A percentile compares a stretch with the other conserved stretches of the same genome.
These are phyloP conservation scores for Euphrasia confusa DNA, from an alignment of 257 asterid species.

Conservation along the genomic window DNA sequence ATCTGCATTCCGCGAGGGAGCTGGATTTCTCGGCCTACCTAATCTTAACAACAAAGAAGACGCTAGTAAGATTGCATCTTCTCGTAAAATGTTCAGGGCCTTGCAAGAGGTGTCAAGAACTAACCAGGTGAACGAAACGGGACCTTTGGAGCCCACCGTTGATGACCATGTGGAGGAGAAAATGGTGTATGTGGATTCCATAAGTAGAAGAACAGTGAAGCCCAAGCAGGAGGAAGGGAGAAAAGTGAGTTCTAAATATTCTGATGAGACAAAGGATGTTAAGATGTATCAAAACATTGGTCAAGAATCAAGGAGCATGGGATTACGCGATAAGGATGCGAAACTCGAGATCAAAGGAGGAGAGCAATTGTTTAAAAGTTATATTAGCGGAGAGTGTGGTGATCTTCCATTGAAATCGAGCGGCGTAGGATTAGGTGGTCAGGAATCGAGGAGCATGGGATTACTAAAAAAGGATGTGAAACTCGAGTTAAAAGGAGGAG, in stretches of 20 bases:
- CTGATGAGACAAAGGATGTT: slow-evolving; percentile 23
- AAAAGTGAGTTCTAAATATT: slow-evolving; percentile 6
- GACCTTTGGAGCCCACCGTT: slow-evolving; percentile 21
- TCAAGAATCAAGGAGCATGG: too few species aligned
- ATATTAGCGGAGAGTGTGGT: too few species aligned
- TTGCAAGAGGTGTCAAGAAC: slow-evolving; percentile 47
- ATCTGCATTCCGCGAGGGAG: slow-evolving; percentile 76
- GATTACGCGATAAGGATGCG: too few species aligned
- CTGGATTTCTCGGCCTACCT: slow-evolving; percentile 72
- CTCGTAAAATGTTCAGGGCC: slow-evolving; percentile 47
- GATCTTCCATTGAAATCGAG: too few species aligned
- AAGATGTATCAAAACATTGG: slow-evolving; percentile 13
- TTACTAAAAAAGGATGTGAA: too few species aligned
- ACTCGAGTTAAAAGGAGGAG: too few species aligned
- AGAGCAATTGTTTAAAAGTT: too few species aligned
- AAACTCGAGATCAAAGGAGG: too few species aligned
- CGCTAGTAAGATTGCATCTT: slow-evolving; percentile 47
- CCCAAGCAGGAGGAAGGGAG: background rate
- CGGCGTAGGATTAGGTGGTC: too few species aligned
- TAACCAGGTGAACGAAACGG: slow-evolving; percentile 36
- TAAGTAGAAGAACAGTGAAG: slow-evolving; percentile 24
- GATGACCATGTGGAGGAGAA: slow-evolving; percentile 32
- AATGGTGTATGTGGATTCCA: slow-evolving; percentile 42
- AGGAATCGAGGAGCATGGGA: too few species aligned
- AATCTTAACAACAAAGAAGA: slow-evolving; percentile 34